These are phyloP conservation scores for Penicillium sp. DNA, from an alignment of 2,329 filamentous ascomycete genomes.

Conservation along the genomic window DNA sequence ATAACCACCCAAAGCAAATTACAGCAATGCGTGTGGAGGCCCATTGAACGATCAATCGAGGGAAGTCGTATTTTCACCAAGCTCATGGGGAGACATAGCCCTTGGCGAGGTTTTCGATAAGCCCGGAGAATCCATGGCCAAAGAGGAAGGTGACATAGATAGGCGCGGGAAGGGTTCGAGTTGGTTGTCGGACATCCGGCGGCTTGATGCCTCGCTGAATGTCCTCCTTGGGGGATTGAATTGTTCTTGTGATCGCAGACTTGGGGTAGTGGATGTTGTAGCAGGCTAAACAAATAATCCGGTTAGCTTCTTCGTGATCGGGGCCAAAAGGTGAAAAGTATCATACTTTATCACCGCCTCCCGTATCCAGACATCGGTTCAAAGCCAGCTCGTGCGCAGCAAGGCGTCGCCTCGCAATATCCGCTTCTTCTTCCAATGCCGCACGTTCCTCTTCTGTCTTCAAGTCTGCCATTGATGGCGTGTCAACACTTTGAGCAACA, in stretches of 20 bases:
- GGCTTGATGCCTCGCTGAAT: constrained; percentile 16
- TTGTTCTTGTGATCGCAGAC: constrained; percentile 8
- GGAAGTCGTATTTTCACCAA: not conserved
- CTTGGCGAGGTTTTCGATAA: constrained; percentile 8
- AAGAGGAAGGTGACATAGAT: constrained; percentile 8
- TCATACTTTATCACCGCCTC: constrained; percentile 30
- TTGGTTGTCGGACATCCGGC: constrained; percentile 16
- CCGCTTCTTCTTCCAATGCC: constrained; percentile 55
- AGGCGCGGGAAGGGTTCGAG: constrained; percentile 38
- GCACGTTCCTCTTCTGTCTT: constrained; percentile 57
- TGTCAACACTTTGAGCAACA: constrained; percentile 32
- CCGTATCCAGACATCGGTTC: constrained; percentile 49
- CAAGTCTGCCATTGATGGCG: constrained; percentile 54
- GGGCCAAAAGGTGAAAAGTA: not conserved
- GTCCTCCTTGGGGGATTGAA: not conserved
- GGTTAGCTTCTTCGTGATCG: not conserved
- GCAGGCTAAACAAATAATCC: constrained; percentile 5
- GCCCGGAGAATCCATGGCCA: constrained; percentile 3
- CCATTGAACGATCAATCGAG: not conserved
- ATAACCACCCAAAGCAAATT: not conserved
- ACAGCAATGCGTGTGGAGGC: not conserved
- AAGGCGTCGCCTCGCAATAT: constrained; percentile 52
- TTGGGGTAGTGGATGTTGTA: constrained; percentile 2
- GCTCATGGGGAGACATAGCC: constrained; percentile 5
- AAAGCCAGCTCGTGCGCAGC: constrained; percentile 56